Conservation (phyloP, 1,284 basidiomycete species). For the Malassezia pachydermatis region DNA sequence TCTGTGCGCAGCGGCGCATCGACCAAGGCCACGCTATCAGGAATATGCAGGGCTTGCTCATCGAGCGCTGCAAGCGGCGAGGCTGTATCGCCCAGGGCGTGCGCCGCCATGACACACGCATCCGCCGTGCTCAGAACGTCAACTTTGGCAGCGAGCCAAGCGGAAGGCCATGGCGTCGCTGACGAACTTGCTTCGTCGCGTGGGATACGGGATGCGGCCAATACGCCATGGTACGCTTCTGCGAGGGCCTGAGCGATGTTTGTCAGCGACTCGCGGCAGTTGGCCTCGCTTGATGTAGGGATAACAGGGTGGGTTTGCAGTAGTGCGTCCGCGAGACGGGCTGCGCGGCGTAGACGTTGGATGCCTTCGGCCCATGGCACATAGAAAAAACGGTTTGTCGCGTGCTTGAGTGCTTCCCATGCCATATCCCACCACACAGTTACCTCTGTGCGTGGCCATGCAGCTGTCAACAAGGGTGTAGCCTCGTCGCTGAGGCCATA, state of each 20-base stretch:
- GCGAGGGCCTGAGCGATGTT: neutral
- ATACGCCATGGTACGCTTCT: conserved; percentile 3
- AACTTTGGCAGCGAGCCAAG: conserved; percentile 11
- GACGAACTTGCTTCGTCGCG: conserved; percentile 10
- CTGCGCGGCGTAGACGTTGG: neutral
- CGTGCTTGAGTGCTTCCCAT: neutral
- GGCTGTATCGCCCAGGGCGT: neutral
- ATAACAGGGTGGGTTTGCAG: neutral
- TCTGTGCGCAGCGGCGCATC: conserved; percentile 9
- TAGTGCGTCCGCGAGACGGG: neutral
- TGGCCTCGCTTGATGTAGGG: neutral
- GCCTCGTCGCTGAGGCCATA: neutral
- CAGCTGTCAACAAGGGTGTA: neutral
- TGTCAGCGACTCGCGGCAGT: neutral
- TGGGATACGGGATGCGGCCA: neutral
- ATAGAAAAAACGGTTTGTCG: neutral
- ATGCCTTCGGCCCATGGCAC: conserved; percentile 11
- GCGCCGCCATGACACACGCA: neutral
- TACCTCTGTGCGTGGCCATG: neutral
- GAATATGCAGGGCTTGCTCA: neutral
- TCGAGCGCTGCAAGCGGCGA: neutral
- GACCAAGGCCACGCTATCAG: conserved; percentile 13
- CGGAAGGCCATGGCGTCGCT: conserved; percentile 10
- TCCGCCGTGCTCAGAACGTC: conserved; percentile 10
- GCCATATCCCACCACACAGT: neutral